Evolutionary conservation across 768 basidiomycete species (phyloP), one percentile per base, ranked within the genome.

Genomic region (Tephrocybe sp.): DNA sequence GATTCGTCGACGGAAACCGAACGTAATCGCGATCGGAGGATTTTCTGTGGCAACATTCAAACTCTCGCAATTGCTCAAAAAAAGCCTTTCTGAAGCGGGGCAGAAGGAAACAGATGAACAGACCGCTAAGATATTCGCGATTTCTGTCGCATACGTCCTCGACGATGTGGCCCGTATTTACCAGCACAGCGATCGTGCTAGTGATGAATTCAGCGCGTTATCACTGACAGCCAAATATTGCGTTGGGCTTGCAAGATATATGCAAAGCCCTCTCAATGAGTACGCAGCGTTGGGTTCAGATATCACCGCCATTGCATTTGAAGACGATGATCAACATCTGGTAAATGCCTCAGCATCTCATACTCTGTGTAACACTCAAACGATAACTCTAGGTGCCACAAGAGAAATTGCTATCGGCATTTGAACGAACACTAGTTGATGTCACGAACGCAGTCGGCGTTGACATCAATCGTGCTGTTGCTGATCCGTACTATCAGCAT

Each of bases 111-210:
- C n/a, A 31, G 41, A 18, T n/a, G 66, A 72, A 42, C 73, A 73
- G 30, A n/a, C n/a, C n/a, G n/a, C n/a, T n/a, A 76, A 77, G 52
- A 56, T 59, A 25, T 79, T 81, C 57, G 71, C 80, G 47, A 86
- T 83, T 39, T 86, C 85, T 1, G 83, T 94, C 49, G 82, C 88
- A 30, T 97, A 89, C 62, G 83, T 91, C 27, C 78, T 80, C 34
- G 97, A 99, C 61, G 91, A 95, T 48, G 86, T 95, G 29, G 97
- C 97, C 12, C 79, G 95, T 36, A 83, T 98, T 36, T 98, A 92
- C 66, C 93, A 94, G 68, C 86, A 94, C 62, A 93, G 90, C 61
- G 78, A 83, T 50, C 86, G 94, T 30, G 91, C 91, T 2, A 74
- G 78, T 23, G 83, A 84, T 44, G 97, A 98, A 67, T 93, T 91